Evolutionary conservation across 2,329 filamentous ascomycete genomes (phyloP), one percentile per base, ranked within the genome.

Genomic region (Bipolaris cookei): DNA sequence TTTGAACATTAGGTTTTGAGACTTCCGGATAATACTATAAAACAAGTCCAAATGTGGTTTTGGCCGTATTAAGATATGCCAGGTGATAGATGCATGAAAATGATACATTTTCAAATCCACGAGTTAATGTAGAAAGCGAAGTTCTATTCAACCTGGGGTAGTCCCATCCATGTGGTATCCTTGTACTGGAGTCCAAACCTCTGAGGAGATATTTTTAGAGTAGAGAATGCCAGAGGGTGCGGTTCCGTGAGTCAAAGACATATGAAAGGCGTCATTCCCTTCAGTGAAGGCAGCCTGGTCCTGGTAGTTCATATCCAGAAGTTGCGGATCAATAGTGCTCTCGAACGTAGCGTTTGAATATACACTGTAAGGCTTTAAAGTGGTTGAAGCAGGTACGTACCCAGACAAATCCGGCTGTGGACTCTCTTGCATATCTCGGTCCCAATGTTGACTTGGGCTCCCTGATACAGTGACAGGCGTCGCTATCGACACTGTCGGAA

Each of bases 321-420:
- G 8, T 25, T 38, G 34, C 6, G 45, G 45, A 16, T 48, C 18
- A 23, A 48, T 25, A 14, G n/a, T 28, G 7, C 34, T 28, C 21
- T 37, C 21, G 23, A 25, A 28, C 21, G 10, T 21, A 23, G 39
- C 13, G 14, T 34, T 10, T 34, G 18, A 25, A 43, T 45, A 30
- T 21, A 21, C 7, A 10, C 16, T 35, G 41, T 21, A 50, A 21
- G 8, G 30, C 14, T 16, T n/a, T 38, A 16, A 34, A 34, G 25
- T 30, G 28, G 28, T 20, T 50, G 44, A 35, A 49, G 20, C 28
- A 49, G 44, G 35, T 55, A 55, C 52, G 45, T 55, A 55, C 52
- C 52, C 28, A 55, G 39, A 18, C 35, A 23, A 38, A 16, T 45
- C 52, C 7, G 44, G 16, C 39, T 30, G 45, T 44, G 34, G n/a